Conservation (phyloP, 2,329 filamentous ascomycete species). For the Ciborinia camelliae region DNA sequence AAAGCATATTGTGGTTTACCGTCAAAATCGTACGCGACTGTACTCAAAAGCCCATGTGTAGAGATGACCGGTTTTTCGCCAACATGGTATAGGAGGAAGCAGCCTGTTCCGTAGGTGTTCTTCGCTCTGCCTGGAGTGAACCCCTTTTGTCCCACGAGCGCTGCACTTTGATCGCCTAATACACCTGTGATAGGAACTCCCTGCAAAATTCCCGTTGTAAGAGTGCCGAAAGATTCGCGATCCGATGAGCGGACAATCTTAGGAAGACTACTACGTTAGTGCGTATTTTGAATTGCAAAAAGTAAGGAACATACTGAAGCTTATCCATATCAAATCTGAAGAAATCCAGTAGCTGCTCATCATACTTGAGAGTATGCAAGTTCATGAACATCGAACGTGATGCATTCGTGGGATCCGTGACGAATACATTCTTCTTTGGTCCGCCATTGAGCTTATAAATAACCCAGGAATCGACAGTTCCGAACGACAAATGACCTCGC, state of each 20-base stretch:
- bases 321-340: constrained; percentile 66
- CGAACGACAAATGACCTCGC: constrained; percentile 72
- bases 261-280: constrained; percentile 50
- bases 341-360: constrained; percentile 71
- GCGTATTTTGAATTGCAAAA: neutral
- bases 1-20: constrained; percentile 69
- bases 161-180: constrained; percentile 77
- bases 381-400: constrained; percentile 96
- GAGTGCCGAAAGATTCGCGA: constrained; percentile 61
- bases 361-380: constrained; percentile 74
- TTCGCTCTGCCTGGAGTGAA: constrained; percentile 75
- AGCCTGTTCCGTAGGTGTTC: constrained; percentile 84
- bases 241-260: constrained; percentile 76
- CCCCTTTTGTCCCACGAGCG: constrained; percentile 74
- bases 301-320: constrained; percentile 6
- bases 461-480: constrained; percentile 86
- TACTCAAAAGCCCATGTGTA: constrained; percentile 70
- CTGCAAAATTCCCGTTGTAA: constrained; percentile 59
- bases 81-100: constrained; percentile 81
- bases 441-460: constrained; percentile 81
- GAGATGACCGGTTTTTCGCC: constrained; percentile 77
- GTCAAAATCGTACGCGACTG: constrained; percentile 74
- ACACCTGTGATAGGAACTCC: constrained; percentile 72
- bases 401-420: constrained; percentile 85
- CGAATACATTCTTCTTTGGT: constrained; percentile 60